Evolutionary conservation across 345 rosid species (phyloP).

Genomic region (Hevea brasiliensis): DNA sequence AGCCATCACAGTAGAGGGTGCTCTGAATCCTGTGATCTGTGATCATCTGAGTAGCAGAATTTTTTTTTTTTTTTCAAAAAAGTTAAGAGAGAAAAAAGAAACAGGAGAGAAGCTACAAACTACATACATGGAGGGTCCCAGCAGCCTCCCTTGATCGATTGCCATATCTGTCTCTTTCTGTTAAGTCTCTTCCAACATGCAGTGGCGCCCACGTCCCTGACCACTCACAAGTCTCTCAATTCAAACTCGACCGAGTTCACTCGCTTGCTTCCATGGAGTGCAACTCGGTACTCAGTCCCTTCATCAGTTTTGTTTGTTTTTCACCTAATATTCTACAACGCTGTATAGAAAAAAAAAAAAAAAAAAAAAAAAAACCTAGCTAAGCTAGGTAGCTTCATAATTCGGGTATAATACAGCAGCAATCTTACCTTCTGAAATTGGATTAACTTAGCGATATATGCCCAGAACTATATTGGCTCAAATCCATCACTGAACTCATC

Average conservation of each 20-base stretch:
- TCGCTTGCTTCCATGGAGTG: background rate
- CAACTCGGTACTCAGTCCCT: background rate
- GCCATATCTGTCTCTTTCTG: constrained; percentile 25
- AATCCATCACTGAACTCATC: constrained; percentile 29
- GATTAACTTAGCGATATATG: constrained; percentile 6
- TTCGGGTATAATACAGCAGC: background rate
- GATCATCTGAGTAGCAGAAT: no score
- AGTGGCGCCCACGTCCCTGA: constrained; percentile 8
- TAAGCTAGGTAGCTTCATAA: background rate
- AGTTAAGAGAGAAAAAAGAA: background rate
- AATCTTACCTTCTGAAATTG: background rate
- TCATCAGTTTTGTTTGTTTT: background rate
- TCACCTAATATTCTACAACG: constrained; percentile 2
- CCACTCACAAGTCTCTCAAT: background rate
- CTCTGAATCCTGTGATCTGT: no score
- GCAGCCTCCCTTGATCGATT: background rate
- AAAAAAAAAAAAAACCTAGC: no score
- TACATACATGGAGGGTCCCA: constrained; percentile 18
- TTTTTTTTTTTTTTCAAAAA: background rate
- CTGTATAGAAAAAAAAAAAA: background rate
- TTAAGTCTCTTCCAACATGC: constrained; percentile 18
- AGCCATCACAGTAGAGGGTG: no score
- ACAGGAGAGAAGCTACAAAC: background rate
- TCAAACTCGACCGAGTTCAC: constrained; percentile 9
- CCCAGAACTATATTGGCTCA: constrained; percentile 26